phyloP scores from a whole-genome alignment of 805 yeast species.

The Yamadazyma phyllophila region DNA sequence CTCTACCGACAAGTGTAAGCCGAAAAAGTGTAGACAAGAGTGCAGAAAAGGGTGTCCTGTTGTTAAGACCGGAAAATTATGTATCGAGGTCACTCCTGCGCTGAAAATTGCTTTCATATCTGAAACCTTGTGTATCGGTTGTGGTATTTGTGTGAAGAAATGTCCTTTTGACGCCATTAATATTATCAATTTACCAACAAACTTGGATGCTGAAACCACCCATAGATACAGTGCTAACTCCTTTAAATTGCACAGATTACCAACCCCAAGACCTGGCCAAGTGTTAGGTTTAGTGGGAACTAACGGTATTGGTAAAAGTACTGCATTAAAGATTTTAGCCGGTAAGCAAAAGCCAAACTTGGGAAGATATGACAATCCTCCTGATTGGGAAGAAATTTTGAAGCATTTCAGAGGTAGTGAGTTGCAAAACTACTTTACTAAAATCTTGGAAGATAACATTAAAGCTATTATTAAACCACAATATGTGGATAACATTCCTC shows the following conservation, averaged over 20 bases:
- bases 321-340: constrained; percentile 93
- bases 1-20: constrained; percentile 91
- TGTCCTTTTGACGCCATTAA: constrained; percentile 98
- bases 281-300: constrained; percentile 97
- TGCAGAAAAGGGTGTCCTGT: constrained; percentile 97
- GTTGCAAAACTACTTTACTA: constrained; percentile 92
- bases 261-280: constrained; percentile 99
- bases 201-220: constrained; percentile 86
- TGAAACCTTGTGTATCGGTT: constrained; percentile 93
- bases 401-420: constrained; percentile 94
- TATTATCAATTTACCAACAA: constrained; percentile 94
- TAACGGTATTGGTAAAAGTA: constrained; percentile 98
- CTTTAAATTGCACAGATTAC: constrained; percentile 93
- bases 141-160: constrained; percentile 99
- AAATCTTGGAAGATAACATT: constrained; percentile 88
- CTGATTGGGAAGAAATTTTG: constrained; percentile 94
- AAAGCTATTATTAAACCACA: constrained; percentile 99
- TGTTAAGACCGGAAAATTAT: constrained; percentile 93
- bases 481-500: constrained; percentile 95
- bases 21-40: constrained; percentile 97
- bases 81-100: constrained; percentile 93
- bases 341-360: constrained; percentile 97
- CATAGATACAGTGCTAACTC: constrained; percentile 98
- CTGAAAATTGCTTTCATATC: constrained; percentile 93
- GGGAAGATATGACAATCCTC: constrained; percentile 93